Evolutionary conservation across 1,284 basidiomycete genomes (phyloP).

Genomic region (Heterobasidion annosum): DNA sequence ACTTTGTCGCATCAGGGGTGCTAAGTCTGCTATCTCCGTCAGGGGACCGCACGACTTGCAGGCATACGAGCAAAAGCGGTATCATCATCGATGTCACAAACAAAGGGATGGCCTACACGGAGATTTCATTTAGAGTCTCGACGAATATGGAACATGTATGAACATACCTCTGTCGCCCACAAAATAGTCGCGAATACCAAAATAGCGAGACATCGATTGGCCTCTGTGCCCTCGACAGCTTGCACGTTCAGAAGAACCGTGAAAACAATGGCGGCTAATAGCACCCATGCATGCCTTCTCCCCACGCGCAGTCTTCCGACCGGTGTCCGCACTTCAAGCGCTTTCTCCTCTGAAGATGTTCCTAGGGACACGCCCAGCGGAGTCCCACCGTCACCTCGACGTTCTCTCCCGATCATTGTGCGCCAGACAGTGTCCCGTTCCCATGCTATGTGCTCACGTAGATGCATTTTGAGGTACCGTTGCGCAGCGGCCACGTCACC

Average conservation of each 20-base stretch:
- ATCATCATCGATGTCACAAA: constrained; percentile 93
- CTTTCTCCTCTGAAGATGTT: constrained; percentile 30
- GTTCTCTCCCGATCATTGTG: constrained; percentile 91
- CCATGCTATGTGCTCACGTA: constrained; percentile 92
- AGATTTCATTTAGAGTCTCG: constrained; percentile 1
- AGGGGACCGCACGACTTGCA: constrained; percentile 71
- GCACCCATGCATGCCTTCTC: constrained; percentile 49
- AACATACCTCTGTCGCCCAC: constrained; percentile 87
- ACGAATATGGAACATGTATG: not conserved
- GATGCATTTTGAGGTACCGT: constrained; percentile 80
- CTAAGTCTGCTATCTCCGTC: constrained; percentile 46
- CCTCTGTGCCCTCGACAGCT: constrained; percentile 61
- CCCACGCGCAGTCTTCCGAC: constrained; percentile 60
- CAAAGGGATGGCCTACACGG: constrained; percentile 78
- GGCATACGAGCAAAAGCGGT: constrained; percentile 82
- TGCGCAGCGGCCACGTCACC: constrained; percentile 69
- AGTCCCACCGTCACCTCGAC: constrained; percentile 48
- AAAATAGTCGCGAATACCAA: constrained; percentile 88
- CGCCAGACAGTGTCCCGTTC: constrained; percentile 95
- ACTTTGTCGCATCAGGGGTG: constrained; percentile 79
- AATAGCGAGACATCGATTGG: constrained; percentile 89
- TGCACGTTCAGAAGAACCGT: constrained; percentile 50
- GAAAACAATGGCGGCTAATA: constrained; percentile 52
- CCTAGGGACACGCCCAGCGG: constrained; percentile 44
- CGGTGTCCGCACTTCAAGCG: constrained; percentile 46